Percentiles rank a stretch among this genome's conserved stretches.
phyloP scores from a whole-genome alignment of 805 yeast genomes.

The Suhomyces prunicola region DNA sequence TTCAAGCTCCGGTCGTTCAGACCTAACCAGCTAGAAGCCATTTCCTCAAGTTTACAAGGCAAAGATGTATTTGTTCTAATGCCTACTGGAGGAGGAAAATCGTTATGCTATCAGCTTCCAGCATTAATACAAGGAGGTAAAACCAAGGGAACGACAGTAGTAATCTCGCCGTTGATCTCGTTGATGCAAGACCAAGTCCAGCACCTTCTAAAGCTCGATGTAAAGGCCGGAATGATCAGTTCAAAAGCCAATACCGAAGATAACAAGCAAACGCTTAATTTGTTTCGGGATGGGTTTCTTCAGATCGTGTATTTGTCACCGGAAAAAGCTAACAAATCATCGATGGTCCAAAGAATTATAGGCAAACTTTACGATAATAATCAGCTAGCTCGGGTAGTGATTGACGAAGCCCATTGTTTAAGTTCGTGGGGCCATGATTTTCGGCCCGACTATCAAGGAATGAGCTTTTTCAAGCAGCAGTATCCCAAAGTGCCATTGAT shows the following conservation, averaged over 20 bases:
- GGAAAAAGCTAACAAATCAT: constrained; percentile 83
- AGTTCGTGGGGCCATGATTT: constrained; percentile 99
- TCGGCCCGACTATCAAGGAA: constrained; percentile 88
- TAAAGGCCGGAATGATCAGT: constrained; percentile 84
- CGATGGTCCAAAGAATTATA: constrained; percentile 63
- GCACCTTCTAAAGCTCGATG: constrained; percentile 63
- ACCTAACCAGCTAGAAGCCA: constrained; percentile 81
- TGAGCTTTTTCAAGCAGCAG: constrained; percentile 65
- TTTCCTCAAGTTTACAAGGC: constrained; percentile 71
- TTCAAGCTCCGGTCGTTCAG: constrained; percentile 72
- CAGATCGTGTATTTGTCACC: constrained; percentile 88
- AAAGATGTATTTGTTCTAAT: constrained; percentile 89
- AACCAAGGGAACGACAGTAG: constrained; percentile 83
- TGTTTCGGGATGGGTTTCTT: constrained; percentile 62
- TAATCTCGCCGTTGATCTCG: constrained; percentile 90
- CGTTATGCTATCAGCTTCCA: constrained; percentile 92
- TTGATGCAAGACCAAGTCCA: constrained; percentile 97
- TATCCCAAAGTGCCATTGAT: constrained; percentile 84
- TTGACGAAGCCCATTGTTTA: constrained; percentile 98
- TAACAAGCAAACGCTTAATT: constrained; percentile 56
- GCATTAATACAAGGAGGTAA: constrained; percentile 75
- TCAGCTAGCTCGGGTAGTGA: constrained; percentile 77
- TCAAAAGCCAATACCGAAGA: constrained; percentile 69
- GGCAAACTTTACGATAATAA: constrained; percentile 50
- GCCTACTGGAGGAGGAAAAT: constrained; percentile 99